A percentile compares a stretch with the other conserved stretches of the same genome.
These are phyloP conservation scores for Xylariaceae sp. DNA, from an alignment of 2,329 filamentous ascomycete species.

Conservation along the genomic window DNA sequence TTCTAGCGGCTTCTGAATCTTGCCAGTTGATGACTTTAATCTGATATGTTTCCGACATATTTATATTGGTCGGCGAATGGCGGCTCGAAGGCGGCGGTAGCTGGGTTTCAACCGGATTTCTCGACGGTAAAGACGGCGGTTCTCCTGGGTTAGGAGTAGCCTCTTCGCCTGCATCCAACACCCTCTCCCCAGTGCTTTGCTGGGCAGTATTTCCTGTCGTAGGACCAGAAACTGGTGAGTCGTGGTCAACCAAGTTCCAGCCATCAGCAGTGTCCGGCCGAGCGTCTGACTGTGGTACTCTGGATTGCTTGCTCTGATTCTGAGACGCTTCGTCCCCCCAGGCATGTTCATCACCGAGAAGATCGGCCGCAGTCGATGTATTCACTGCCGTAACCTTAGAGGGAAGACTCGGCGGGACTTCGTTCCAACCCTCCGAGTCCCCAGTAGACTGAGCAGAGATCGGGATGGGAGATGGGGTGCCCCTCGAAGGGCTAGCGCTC, in stretches of 20 bases:
- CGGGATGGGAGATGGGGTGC: slow-evolving; percentile 30
- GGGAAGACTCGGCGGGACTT: slow-evolving; percentile 28
- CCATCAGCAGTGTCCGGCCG: slow-evolving; percentile 33
- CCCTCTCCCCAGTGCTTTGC: slow-evolving; percentile 36
- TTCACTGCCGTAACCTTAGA: slow-evolving; percentile 17
- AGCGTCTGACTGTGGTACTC: slow-evolving; percentile 19
- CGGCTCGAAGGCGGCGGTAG: slow-evolving; percentile 36
- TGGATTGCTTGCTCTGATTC: slow-evolving; percentile 39
- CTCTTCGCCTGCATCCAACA: slow-evolving; percentile 28
- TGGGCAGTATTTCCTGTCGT: slow-evolving; percentile 30
- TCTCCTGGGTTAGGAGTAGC: slow-evolving; percentile 17
- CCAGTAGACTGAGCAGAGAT: slow-evolving; percentile 35
- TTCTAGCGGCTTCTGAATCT: slow-evolving; percentile 55
- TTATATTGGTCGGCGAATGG: slow-evolving; percentile 33
- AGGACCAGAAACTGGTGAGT: slow-evolving; percentile 26
- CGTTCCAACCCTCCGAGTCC: slow-evolving; percentile 38
- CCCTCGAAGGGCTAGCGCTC: slow-evolving; percentile 30
- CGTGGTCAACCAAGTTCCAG: slow-evolving; percentile 48
- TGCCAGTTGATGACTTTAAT: slow-evolving; percentile 89
- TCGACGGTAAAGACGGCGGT: slow-evolving; percentile 37
- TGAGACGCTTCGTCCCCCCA: slow-evolving; percentile 44
- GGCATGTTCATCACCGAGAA: slow-evolving; percentile 39
- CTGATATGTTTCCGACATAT: slow-evolving; percentile 72
- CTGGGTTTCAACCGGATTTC: slow-evolving; percentile 22
- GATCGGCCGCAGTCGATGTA: slow-evolving; percentile 28